Percentiles rank a stretch among this genome's conserved stretches.
These are phyloP conservation scores for Grosmannia serpens DNA, from an alignment of 2,329 filamentous ascomycete genomes.

Conservation along the genomic window DNA sequence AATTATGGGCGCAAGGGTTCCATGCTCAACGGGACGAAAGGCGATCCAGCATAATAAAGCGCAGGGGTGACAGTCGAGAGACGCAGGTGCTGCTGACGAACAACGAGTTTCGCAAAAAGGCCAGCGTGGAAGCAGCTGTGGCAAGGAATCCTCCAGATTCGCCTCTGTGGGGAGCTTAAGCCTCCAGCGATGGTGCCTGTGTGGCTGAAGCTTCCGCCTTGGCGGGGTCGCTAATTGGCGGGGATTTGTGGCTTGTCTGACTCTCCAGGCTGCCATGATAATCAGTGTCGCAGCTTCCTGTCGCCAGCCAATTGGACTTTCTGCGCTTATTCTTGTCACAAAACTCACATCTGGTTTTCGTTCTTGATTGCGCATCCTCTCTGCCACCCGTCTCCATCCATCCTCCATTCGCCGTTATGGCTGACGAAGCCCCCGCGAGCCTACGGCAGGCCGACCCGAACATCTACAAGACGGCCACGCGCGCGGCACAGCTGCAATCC, in stretches of 20 bases:
- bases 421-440: conserved; percentile 55
- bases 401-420: conserved; percentile 41
- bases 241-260: not conserved
- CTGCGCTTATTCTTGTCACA: not conserved
- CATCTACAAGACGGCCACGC: conserved; percentile 58
- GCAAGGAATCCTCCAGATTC: not conserved
- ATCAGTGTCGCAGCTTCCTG: not conserved
- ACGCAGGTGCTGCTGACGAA: not conserved
- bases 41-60: not conserved
- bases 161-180: not conserved
- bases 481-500: conserved; percentile 73
- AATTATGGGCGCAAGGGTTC: not conserved
- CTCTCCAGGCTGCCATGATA: not conserved
- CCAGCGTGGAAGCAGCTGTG: not conserved
- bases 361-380: not conserved
- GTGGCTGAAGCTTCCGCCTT: not conserved
- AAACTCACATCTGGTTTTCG: not conserved
- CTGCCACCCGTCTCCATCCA: not conserved
- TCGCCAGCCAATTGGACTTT: not conserved
- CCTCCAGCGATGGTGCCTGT: not conserved
- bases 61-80: not conserved
- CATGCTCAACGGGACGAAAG: not conserved
- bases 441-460: conserved; percentile 73
- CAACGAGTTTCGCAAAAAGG: not conserved
- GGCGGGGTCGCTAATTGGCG: not conserved